phyloP scores from a whole-genome alignment of 2,329 filamentous ascomycete species.

The Stagonosporopsis chrysanthemi region DNA sequence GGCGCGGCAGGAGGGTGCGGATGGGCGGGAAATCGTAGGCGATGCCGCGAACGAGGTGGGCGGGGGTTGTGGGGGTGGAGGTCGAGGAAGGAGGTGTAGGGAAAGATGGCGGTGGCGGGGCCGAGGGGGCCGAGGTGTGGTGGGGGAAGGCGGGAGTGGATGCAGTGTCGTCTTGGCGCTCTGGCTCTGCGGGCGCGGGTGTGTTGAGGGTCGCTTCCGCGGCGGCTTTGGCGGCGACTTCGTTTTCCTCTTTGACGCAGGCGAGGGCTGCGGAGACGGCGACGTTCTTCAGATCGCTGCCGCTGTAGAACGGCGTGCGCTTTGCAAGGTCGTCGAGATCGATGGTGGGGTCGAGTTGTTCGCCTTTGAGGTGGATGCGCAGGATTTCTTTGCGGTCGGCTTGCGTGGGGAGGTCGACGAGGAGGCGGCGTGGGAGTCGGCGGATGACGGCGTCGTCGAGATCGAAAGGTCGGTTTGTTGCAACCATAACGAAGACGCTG shows the following conservation, averaged over 20 bases:
- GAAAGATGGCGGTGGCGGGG: neutral
- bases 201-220: conserved; percentile 23
- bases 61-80: conserved; percentile 23
- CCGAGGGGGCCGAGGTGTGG: conserved; percentile 5
- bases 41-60: conserved; percentile 39
- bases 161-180: neutral
- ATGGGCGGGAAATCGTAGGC: conserved; percentile 71
- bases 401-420: conserved; percentile 75
- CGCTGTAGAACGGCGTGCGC: conserved; percentile 78
- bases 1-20: conserved; percentile 69
- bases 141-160: neutral
- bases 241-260: conserved; percentile 77
- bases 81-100: neutral
- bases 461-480: conserved; percentile 94
- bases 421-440: conserved; percentile 74
- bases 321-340: conserved; percentile 69
- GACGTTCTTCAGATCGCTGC: conserved; percentile 83
- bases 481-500: conserved; percentile 96
- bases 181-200: neutral
- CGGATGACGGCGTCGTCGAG: conserved; percentile 86
- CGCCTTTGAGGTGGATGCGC: conserved; percentile 73
- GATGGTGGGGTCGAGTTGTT: conserved; percentile 68
- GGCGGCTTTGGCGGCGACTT: conserved; percentile 43
- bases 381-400: conserved; percentile 73
- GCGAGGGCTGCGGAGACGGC: conserved; percentile 81